Evolutionary conservation across 768 basidiomycete genomes (phyloP).

Genomic region (Crepidotus variabilis): DNA sequence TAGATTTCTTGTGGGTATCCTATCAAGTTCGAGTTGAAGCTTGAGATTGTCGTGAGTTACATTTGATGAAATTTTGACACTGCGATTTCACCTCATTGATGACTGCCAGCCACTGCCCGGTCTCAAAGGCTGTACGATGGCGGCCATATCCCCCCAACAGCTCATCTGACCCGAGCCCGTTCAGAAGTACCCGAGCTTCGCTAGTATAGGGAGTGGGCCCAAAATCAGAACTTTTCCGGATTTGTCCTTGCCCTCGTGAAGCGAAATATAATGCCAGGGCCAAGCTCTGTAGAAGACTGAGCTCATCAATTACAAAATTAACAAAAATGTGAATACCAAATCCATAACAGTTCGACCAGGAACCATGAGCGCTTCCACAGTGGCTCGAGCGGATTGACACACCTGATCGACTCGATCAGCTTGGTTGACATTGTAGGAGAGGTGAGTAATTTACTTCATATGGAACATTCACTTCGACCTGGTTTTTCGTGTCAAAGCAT

Average conservation of each 20-base stretch:
- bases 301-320: not conserved
- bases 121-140: conserved; percentile 72
- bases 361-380: conserved; percentile 70
- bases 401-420: conserved; percentile 43
- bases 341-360: conserved; percentile 89
- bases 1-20: conserved; percentile 85
- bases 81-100: conserved; percentile 67
- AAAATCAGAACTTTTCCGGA: conserved; percentile 34
- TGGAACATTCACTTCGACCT: conserved; percentile 86
- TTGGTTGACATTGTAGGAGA: not conserved
- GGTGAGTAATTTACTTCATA: conserved; percentile 50
- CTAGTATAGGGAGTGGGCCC: conserved; percentile 57
- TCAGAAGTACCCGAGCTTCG: conserved; percentile 77
- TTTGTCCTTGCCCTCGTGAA: conserved; percentile 68
- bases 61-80: not conserved
- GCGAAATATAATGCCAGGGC: conserved; percentile 93
- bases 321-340: conserved; percentile 47
- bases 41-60: conserved; percentile 25
- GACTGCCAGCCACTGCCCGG: conserved; percentile 70
- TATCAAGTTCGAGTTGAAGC: conserved; percentile 87
- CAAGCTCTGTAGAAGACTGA: conserved; percentile 59
- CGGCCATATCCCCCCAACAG: conserved; percentile 91
- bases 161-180: conserved; percentile 94
- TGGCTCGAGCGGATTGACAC: conserved; percentile 49
- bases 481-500: not conserved